phyloP scores from a whole-genome alignment of 2,329 filamentous ascomycete genomes.

The Aureobasidium namibiae region DNA sequence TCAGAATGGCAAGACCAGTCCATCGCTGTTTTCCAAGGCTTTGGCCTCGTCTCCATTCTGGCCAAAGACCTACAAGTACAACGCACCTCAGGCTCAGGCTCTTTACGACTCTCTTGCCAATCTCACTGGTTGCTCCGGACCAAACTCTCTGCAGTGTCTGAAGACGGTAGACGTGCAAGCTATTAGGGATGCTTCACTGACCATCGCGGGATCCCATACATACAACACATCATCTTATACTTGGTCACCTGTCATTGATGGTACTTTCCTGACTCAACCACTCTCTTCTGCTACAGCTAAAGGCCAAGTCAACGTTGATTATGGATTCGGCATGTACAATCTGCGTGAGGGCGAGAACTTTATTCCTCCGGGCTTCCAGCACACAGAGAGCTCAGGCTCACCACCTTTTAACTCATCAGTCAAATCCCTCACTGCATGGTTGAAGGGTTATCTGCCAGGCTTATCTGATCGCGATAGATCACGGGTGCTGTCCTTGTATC shows the following conservation, averaged over 20 bases:
- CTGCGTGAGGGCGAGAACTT: conserved; percentile 57
- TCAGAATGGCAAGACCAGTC: conserved; percentile 33
- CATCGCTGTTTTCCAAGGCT: conserved; percentile 42
- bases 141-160: conserved; percentile 46
- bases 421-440: conserved; percentile 45
- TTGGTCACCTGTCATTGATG: conserved; percentile 55
- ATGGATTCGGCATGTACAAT: conserved; percentile 51
- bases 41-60: conserved; percentile 49
- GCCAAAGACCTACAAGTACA: conserved; percentile 50
- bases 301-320: conserved; percentile 36
- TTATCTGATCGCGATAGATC: conserved; percentile 35
- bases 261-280: conserved; percentile 40
- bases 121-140: conserved; percentile 40
- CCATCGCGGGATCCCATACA: conserved; percentile 40
- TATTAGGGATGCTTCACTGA: conserved; percentile 44
- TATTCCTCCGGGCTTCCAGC: conserved; percentile 42
- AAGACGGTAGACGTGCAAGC: conserved; percentile 46
- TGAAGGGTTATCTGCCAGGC: conserved; percentile 45
- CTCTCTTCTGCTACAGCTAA: conserved; percentile 38
- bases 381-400: conserved; percentile 23
- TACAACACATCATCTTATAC: conserved; percentile 51
- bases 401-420: conserved; percentile 41
- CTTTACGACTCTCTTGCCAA: conserved; percentile 41
- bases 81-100: conserved; percentile 43
- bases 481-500: conserved; percentile 40